These are phyloP conservation scores for Rhizophlyctis rosea DNA, from an alignment of 192 early-diverging fungal species.

Conservation along the genomic window DNA sequence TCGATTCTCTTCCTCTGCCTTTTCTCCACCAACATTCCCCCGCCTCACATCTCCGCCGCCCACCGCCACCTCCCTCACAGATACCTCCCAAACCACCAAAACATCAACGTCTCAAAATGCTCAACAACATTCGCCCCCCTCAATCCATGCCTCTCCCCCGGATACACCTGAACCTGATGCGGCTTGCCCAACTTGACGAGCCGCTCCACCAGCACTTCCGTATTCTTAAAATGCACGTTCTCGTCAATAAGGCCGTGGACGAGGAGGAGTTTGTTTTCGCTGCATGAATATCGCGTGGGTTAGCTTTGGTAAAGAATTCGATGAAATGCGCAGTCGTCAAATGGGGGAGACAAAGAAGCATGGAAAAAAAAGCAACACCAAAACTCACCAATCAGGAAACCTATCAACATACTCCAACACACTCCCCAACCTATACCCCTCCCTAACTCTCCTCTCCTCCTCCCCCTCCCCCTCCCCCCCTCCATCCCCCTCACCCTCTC, in stretches of 20 bases:
- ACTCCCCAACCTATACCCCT: slow-evolving; percentile 50
- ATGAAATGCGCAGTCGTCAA: neutral
- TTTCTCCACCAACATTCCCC: no score
- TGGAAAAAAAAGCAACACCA: slow-evolving; percentile 1
- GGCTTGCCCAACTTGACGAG: slow-evolving; percentile 57
- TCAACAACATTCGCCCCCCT: slow-evolving; percentile 63
- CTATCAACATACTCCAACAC: slow-evolving; percentile 46
- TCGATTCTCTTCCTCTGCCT: no score
- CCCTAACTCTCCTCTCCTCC: no score
- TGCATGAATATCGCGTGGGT: no score
- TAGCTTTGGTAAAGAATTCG: neutral
- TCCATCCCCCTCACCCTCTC: no score
- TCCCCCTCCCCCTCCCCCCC: no score
- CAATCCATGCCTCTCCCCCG: slow-evolving; percentile 72
- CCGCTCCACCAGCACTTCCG: slow-evolving; percentile 50
- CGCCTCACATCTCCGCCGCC: no score
- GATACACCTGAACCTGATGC: slow-evolving; percentile 64
- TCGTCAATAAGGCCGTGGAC: slow-evolving; percentile 76
- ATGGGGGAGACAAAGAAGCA: neutral
- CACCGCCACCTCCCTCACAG: no score
- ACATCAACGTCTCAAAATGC: slow-evolving; percentile 69
- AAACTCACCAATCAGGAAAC: slow-evolving; percentile 57
- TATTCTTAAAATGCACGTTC: slow-evolving; percentile 72
- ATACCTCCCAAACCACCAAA: slow-evolving; percentile 36
- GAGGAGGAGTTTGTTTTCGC: slow-evolving; percentile 59